Base-by-base conservation (phyloP, 75 land plant genomes). In the Cupressus sempervirens region DNA sequence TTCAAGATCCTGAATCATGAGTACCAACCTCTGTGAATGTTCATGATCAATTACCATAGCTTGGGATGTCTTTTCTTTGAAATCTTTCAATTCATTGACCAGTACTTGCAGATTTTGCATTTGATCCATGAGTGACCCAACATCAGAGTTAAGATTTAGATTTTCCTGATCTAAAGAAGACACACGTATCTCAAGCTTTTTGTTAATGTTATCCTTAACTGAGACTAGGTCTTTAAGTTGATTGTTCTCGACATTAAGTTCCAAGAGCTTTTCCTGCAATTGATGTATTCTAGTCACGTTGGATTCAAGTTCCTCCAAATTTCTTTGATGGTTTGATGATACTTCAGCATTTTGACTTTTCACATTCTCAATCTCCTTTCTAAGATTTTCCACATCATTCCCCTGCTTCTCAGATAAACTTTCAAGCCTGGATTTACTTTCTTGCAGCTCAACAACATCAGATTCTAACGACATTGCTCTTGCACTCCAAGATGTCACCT, bases 151-250 rank as follows among this genome's bases (percentile, higher is more conserved):
- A 50, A 79, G 81, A n/a, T n/a, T 26, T 45, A n/a, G 4, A n/a
- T 79, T 79, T 43, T 79, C 81, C 52, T 79, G 48, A 0, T 79
- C 48, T 43, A 79, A 79, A 79, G 81, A 43, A 45, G 45, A 79
- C 30, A 45, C 52, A 30, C 13, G 32, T 79, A 18, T 79, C 81
- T 79, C 50, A 43, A 79, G 81, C 14, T 79, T 79, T 79, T 79
- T 48, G 13, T 45, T 43, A 12, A 45, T 79, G 23, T 79, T 50
- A 79, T n/a, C 50, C 48, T 79, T 79, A 26, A 45, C 48, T 79
- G 52, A 79, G 50, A 79, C 30, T 79, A 36, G 81, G 32, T 79
- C 46, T 79, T 45, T 41, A 79, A 79, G 81, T 79, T 45, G 81
- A 43, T 79, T 45, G 13, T 43, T 79, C 52, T 79, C 81, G 45